Evolutionary conservation across 192 early-diverging fungal species (phyloP), one percentile per base, ranked within the genome.

Genomic region (Rhizophagus clarus): DNA sequence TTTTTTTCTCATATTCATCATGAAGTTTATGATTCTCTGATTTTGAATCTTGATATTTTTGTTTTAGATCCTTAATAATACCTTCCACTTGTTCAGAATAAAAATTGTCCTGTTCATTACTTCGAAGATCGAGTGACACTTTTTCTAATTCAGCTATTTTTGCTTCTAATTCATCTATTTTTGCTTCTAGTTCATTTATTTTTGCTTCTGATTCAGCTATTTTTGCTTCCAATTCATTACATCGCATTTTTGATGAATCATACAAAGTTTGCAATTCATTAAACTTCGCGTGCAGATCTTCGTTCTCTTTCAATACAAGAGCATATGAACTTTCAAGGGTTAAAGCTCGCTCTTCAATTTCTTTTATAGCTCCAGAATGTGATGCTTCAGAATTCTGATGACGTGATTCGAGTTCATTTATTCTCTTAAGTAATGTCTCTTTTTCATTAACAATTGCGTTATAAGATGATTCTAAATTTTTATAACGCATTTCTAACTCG

Each of bases 391-490:
- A 51, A 17, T 79, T 49, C 32, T 69, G 29, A 8, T 72, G 69
- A 72, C 29, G 47, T 3, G 24, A 28, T 72, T 79, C 49, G 47
- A 72, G 45, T 34, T 80, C 79, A 45, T 20, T 24, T 28, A 74
- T 47, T 17, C 28, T 26, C 14, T 61, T 64, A 32, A 63, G 28
- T 8, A 77, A 37, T 42, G 24, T 37, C 32, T 77, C 75, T 40
- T 10, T 42, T 17, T 77, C 31, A 60, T 66, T 62, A 34, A n/a
- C 32, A 28, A 14, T 29, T 40, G 14, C 51, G 32, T 75, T 75
- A 31, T 75, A 56, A 26, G 49, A 60, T 26, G 29, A 24, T 42
- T 72, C 34, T 29, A 74, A 28, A 17, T 74, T 17, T 20, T 31
- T 15, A 74, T 56, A 56, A 74, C 26, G 28, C 28, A 47, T 28